Evolutionary conservation across 257 asterid genomes (phyloP).

Genomic region (Salvia hispanica): DNA sequence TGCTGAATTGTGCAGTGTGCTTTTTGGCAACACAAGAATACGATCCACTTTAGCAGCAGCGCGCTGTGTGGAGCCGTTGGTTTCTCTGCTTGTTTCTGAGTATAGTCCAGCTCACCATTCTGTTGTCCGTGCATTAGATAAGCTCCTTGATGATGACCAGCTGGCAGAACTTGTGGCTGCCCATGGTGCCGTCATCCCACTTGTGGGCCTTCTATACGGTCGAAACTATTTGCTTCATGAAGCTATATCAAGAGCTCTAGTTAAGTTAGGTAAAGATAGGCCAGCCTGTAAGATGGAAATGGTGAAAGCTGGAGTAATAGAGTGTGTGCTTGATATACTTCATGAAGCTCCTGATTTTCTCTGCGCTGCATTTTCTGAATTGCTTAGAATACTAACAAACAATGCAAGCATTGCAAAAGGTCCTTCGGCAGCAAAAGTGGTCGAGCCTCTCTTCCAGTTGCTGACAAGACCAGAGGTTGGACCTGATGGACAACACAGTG

Average conservation of each 20-base stretch:
- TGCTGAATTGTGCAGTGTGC: constrained; percentile 85
- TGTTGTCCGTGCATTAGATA: constrained; percentile 87
- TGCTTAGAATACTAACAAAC: constrained; percentile 91
- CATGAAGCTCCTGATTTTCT: constrained; percentile 95
- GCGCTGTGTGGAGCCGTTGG: constrained; percentile 95
- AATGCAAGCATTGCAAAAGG: constrained; percentile 97
- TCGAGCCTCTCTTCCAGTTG: constrained; percentile 82
- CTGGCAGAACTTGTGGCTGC: constrained; percentile 97
- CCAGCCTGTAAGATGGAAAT: constrained; percentile 95
- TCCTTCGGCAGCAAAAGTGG: constrained; percentile 91
- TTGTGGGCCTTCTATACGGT: constrained; percentile 86
- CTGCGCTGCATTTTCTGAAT: constrained; percentile 88
- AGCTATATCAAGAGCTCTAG: constrained; percentile 89
- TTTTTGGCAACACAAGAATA: constrained; percentile 85
- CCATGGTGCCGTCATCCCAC: constrained; percentile 95
- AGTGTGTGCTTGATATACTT: constrained; percentile 76
- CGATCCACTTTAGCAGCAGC: constrained; percentile 95
- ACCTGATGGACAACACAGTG: constrained; percentile 88
- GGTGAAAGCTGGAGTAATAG: constrained; percentile 94
- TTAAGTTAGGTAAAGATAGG: constrained; percentile 93
- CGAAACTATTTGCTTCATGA: constrained; percentile 81
- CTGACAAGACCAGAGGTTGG: constrained; percentile 78
- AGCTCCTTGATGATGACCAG: constrained; percentile 88
- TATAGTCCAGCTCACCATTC: constrained; percentile 83
- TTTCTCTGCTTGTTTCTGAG: constrained; percentile 80